Conservation (phyloP, 2,329 filamentous ascomycete species). For the Ceratocystis cubensis region DNA sequence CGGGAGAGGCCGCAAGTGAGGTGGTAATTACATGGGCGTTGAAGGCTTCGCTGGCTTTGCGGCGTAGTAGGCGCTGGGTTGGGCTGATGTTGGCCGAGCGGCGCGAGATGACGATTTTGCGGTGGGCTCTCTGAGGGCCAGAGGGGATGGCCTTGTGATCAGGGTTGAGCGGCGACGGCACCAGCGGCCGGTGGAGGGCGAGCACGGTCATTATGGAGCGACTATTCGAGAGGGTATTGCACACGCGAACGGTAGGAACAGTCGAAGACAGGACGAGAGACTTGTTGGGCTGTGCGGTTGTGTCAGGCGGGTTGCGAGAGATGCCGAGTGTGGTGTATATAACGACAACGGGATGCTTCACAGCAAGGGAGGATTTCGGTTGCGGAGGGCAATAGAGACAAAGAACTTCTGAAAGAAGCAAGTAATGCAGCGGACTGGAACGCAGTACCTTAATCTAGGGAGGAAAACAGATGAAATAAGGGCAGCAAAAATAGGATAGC, state of each 20-base stretch:
- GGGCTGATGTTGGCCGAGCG: constrained; percentile 19
- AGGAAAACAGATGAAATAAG: neutral
- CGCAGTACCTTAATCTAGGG: constrained; percentile 13
- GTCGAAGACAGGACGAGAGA: neutral
- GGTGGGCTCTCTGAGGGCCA: constrained; percentile 12
- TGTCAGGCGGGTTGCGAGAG: neutral
- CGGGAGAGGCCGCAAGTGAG: constrained; percentile 13
- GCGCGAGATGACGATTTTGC: constrained; percentile 17
- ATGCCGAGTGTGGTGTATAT: constrained; percentile 5
- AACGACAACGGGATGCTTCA: neutral
- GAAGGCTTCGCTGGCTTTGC: constrained; percentile 20
- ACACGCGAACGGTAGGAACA: too few relatives aligned
- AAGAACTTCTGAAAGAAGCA: constrained; percentile 3
- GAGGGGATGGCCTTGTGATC: constrained; percentile 8
- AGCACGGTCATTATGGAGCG: constrained; percentile 8
- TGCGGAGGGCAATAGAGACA: neutral
- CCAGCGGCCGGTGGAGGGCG: constrained; percentile 17
- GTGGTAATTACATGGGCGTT: constrained; percentile 20
- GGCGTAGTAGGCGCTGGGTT: constrained; percentile 20
- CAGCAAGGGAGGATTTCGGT: neutral
- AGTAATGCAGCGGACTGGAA: constrained; percentile 9
- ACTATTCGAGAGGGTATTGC: too few relatives aligned
- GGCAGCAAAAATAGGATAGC: neutral
- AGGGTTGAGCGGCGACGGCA: constrained; percentile 21
- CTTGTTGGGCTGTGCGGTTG: neutral